A percentile compares a stretch with the other conserved stretches of the same genome.
These are phyloP conservation scores for Calonectria montana DNA, from an alignment of 2,329 filamentous ascomycete species.

Conservation along the genomic window DNA sequence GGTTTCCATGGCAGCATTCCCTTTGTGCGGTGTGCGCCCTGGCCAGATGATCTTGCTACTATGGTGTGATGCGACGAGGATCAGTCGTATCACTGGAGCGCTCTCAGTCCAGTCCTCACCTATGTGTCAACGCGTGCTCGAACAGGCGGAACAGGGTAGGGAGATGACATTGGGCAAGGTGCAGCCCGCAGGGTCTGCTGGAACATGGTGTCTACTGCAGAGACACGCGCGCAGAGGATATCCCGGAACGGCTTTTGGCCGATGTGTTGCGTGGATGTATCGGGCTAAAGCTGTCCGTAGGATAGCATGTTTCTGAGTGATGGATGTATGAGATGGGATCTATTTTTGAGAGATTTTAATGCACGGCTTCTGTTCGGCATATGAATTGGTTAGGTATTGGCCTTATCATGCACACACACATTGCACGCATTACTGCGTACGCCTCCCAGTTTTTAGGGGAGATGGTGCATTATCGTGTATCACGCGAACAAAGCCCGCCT, in stretches of 20 bases:
- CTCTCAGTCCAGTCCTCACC: constrained; percentile 16
- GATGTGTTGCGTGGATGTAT: neutral
- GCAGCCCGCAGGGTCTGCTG: constrained; percentile 15
- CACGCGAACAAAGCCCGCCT: neutral
- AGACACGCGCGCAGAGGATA: constrained; percentile 14
- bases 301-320: neutral
- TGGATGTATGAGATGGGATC: neutral
- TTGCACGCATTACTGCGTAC: neutral
- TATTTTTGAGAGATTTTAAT: neutral
- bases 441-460: neutral
- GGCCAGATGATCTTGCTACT: constrained; percentile 28
- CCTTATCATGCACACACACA: neutral
- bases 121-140: constrained; percentile 7
- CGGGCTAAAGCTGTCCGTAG: neutral
- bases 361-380: neutral
- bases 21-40: constrained; percentile 17
- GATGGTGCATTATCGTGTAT: neutral
- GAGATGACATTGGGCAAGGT: constrained; percentile 1
- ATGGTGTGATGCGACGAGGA: constrained; percentile 32
- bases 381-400: neutral
- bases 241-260: neutral
- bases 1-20: constrained; percentile 24
- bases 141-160: constrained; percentile 20
- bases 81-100: constrained; percentile 32
- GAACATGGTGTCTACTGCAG: constrained; percentile 11